phyloP scores from a whole-genome alignment of 805 yeast species.

The Trichomonascus vanleenenianus region DNA sequence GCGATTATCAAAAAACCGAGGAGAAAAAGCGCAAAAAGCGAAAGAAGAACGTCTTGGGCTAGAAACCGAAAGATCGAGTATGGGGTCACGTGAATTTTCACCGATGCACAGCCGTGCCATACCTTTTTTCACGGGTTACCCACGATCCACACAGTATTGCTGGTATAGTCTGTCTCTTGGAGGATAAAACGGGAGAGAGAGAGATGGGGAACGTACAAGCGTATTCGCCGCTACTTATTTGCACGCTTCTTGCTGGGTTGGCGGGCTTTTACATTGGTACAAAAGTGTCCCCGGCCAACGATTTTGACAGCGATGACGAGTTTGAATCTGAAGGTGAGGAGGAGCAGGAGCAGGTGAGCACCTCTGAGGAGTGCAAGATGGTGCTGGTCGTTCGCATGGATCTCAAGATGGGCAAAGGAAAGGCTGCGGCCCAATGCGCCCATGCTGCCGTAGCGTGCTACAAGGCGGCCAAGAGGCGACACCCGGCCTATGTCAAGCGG shows the following conservation, averaged over 20 bases:
- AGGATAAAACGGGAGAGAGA: too few species aligned
- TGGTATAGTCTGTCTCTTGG: too few species aligned
- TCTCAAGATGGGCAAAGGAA: conserved; percentile 88
- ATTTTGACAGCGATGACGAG: conserved; percentile 10
- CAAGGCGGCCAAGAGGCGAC: conserved; percentile 46
- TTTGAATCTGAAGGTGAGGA: conserved; percentile 10
- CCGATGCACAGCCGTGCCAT: too few species aligned
- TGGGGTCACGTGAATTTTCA: too few species aligned
- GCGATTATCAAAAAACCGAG: conserved; percentile 38
- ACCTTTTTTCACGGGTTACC: too few species aligned
- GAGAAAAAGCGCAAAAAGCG: conserved; percentile 42
- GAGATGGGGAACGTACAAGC: too few species aligned
- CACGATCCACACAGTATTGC: too few species aligned
- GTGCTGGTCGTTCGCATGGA: conserved; percentile 84
- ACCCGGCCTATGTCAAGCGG: conserved; percentile 54
- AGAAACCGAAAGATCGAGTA: too few species aligned
- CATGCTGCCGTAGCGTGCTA: conserved; percentile 96
- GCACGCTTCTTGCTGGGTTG: conserved; percentile 2
- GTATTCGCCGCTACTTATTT: neutral
- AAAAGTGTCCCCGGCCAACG: conserved; percentile 1
- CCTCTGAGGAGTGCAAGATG: conserved; percentile 40
- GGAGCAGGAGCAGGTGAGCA: conserved; percentile 4
- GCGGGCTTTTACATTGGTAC: conserved; percentile 12
- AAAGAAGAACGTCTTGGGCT: conserved; percentile 39
- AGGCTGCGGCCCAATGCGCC: conserved; percentile 94